Evolutionary conservation across 345 rosid species (phyloP).

Genomic region (Eucalyptus tenuipes): DNA sequence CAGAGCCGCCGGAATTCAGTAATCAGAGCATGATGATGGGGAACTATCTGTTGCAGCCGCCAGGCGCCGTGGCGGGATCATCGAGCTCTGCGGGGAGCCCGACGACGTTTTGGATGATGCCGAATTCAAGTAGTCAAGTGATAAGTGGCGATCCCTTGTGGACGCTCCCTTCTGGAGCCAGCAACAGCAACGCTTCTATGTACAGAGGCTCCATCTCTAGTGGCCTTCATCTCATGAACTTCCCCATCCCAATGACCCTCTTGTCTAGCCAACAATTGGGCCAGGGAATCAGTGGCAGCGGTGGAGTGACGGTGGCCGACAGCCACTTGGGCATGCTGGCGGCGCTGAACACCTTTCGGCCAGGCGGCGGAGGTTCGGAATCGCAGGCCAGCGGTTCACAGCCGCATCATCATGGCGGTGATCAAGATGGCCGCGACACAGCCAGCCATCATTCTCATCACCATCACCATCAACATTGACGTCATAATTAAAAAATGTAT

Average conservation of each 20-base stretch:
- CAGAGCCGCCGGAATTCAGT: constrained; percentile 3
- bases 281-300: not conserved
- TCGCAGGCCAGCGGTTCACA: not conserved
- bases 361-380: not conserved
- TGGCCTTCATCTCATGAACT: constrained; percentile 74
- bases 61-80: constrained; percentile 7
- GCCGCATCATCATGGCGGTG: not conserved
- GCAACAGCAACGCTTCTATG: constrained; percentile 6
- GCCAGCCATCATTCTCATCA: not conserved
- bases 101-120: constrained; percentile 57
- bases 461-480: not conserved
- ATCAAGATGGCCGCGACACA: not conserved
- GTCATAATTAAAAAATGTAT: not conserved
- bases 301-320: constrained; percentile 19
- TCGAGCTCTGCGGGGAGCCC: not conserved
- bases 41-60: constrained; percentile 35
- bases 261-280: constrained; percentile 51
- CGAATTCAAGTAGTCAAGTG: constrained; percentile 24
- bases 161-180: constrained; percentile 22
- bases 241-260: constrained; percentile 59
- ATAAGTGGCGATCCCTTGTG: constrained; percentile 27
- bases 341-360: constrained; percentile 51
- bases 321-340: constrained; percentile 58
- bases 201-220: constrained; percentile 23
- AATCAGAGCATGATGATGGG: constrained; percentile 17